Base-by-base conservation (phyloP, 352 stramenopile genomes). In the Globisporangium cylindrosporum region DNA sequence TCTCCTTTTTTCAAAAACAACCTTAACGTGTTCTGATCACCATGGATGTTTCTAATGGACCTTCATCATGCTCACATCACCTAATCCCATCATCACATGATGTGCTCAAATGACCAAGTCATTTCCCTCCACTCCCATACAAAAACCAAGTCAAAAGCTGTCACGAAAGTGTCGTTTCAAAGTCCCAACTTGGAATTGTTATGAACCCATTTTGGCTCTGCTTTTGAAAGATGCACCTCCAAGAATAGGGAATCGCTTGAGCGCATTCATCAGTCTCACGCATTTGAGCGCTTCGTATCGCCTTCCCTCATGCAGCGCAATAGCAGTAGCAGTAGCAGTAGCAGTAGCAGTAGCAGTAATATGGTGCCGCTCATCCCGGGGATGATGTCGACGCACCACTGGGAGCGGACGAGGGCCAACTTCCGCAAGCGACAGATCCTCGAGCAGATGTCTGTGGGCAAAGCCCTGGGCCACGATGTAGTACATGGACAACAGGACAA, bases 341-440 rank as follows among this genome's bases (percentile, higher is more conserved):
- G 25, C 25, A 27, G 32, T 14, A 46, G 12, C 38, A 46, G 10
- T 20, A 22, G 6, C 22, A 43, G 43, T 54, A 58, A 15, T 24
- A 57, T 64, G 56, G 58, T 80, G 51, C 78, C 82, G 32, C 66
- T 90, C 54, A 77, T 93, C 27, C 83, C 83, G 9, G 85, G 83
- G 0, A 77, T 90, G 63, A 54, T 83, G 22, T 92, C 81, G 2
- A 82, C 73, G 1, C 75, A 90, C 43, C 73, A 79, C 25, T 74
- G 81, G 4, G 75, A 86, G 61, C 78, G 76, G 60, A 61, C 55
- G 57, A 79, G 77, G 48, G 55, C 71, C 32, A 62, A 89, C 75
- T 93, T 91, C 66, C 81, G 80, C 59, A 81, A 82, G 36, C 75
- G 76, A 20, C 82, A 93, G 53, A 62, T 89, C 4, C 70, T 93